Evolutionary conservation across 2,329 filamentous ascomycete species (phyloP).

Genomic region (Thermoascus crustaceus): DNA sequence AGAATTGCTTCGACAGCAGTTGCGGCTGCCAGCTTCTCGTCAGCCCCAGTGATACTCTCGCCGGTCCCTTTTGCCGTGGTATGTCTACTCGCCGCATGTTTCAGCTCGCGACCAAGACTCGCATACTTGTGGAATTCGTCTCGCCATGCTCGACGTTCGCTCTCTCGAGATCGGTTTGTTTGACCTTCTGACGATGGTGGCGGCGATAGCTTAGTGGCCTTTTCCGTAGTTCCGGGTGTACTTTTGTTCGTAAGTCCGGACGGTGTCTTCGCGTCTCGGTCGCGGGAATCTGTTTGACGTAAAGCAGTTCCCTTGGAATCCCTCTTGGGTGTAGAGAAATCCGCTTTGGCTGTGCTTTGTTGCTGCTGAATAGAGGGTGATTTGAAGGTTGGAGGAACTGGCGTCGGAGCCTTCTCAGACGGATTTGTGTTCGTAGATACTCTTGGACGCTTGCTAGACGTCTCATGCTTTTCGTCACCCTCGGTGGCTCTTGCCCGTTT

Average conservation of each 20-base stretch:
- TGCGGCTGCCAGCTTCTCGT: constrained; percentile 31
- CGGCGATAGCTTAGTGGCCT: constrained; percentile 20
- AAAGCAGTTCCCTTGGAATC: constrained; percentile 29
- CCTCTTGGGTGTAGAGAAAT: constrained; percentile 37
- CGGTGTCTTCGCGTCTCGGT: constrained; percentile 35
- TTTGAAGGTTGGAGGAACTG: constrained; percentile 25
- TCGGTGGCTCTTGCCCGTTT: constrained; percentile 18
- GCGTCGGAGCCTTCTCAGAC: constrained; percentile 29
- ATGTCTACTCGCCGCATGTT: constrained; percentile 36
- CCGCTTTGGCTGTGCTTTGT: constrained; percentile 17
- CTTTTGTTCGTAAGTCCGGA: constrained; percentile 22
- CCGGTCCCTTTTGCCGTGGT: constrained; percentile 18
- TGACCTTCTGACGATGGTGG: constrained; percentile 16
- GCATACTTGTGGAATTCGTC: constrained; percentile 36
- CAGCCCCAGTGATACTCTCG: constrained; percentile 17
- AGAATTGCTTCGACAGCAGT: constrained; percentile 39
- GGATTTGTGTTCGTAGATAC: constrained; percentile 19
- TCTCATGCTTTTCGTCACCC: constrained; percentile 17
- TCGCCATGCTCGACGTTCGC: constrained; percentile 35
- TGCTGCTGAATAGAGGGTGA: constrained; percentile 20
- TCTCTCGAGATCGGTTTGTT: constrained; percentile 17
- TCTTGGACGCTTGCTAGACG: constrained; percentile 28
- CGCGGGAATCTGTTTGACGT: constrained; percentile 33
- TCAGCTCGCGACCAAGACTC: constrained; percentile 37
- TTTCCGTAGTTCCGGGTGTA: constrained; percentile 17